Evolutionary conservation across 2,329 filamentous ascomycete species (phyloP).

Genomic region (Neofusicoccum ribis): DNA sequence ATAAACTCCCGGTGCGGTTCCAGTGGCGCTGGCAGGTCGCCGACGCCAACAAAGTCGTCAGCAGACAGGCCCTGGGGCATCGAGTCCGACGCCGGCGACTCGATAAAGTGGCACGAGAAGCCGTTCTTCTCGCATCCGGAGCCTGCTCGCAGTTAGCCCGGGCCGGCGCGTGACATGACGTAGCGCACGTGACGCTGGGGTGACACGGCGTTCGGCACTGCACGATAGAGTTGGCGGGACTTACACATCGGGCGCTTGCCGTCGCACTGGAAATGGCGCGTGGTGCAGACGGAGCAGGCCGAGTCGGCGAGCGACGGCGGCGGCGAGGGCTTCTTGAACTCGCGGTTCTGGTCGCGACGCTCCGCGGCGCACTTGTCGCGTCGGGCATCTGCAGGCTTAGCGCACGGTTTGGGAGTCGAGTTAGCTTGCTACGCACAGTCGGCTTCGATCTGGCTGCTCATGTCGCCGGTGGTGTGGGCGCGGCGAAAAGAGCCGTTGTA

Average conservation of each 20-base stretch:
- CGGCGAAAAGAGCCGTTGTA: constrained; percentile 6
- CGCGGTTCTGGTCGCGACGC: background rate
- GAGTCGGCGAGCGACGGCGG: constrained; percentile 18
- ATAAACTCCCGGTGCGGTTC: constrained; percentile 15
- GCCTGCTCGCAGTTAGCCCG: background rate
- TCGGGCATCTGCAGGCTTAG: background rate
- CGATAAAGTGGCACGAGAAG: constrained; percentile 11
- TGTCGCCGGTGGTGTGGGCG: constrained; percentile 6
- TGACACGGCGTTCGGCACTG: background rate
- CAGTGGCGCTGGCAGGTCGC: background rate
- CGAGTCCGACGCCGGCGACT: constrained; percentile 6
- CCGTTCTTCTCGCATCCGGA: constrained; percentile 9
- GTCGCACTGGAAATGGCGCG: constrained; percentile 13
- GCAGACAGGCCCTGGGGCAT: background rate
- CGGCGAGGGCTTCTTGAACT: constrained; percentile 10
- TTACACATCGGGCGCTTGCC: constrained; percentile 13
- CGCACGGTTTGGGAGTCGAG: background rate
- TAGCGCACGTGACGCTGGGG: background rate
- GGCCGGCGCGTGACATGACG: background rate
- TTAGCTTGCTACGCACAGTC: constrained; percentile 4
- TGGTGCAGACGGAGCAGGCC: constrained; percentile 17
- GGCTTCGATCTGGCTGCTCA: background rate
- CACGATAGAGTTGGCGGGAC: background rate
- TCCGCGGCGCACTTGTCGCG: too few species aligned
- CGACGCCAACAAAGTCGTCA: constrained; percentile 1